Evolutionary conservation across 306 rosid genomes (phyloP).

Genomic region (Dryas octopetala): DNA sequence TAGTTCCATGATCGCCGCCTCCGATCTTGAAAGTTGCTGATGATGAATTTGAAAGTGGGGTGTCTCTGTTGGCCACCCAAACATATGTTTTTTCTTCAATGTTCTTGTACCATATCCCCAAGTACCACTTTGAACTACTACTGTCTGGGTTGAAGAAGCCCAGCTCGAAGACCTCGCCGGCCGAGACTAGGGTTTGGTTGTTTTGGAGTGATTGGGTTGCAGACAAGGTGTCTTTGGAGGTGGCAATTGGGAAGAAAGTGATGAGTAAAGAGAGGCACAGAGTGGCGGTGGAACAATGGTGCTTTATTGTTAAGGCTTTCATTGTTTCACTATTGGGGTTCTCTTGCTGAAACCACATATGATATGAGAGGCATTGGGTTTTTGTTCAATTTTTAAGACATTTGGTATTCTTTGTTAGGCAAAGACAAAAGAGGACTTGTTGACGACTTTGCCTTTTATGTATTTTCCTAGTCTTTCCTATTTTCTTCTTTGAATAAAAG

Average conservation of each 20-base stretch:
- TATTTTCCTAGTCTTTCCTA: too few species aligned
- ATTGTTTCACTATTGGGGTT: too few species aligned
- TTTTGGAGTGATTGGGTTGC: slow-evolving; percentile 36
- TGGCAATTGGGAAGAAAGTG: slow-evolving; percentile 20
- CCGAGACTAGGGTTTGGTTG: slow-evolving; percentile 51
- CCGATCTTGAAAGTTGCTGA: slow-evolving; percentile 35
- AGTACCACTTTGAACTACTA: slow-evolving; percentile 36
- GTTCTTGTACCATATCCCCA: slow-evolving; percentile 66
- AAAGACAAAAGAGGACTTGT: too few species aligned
- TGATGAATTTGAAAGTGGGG: slow-evolving; percentile 39
- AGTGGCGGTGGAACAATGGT: too few species aligned
- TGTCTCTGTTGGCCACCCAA: slow-evolving; percentile 83
- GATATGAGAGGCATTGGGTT: too few species aligned
- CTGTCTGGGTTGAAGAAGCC: slow-evolving; percentile 41
- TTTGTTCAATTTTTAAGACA: too few species aligned
- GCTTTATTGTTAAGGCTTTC: too few species aligned
- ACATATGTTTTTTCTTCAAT: slow-evolving; percentile 31
- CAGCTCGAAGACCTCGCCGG: slow-evolving; percentile 40
- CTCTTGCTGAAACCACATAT: too few species aligned
- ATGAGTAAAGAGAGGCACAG: slow-evolving; percentile 9
- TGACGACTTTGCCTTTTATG: too few species aligned
- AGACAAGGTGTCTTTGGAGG: slow-evolving; percentile 45
- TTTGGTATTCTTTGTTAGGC: too few species aligned
- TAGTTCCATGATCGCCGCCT: slow-evolving; percentile 21
- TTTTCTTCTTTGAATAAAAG: too few species aligned